Conservation (phyloP, 73 alveolate genomes). For the Paramecium primaurelia region DNA sequence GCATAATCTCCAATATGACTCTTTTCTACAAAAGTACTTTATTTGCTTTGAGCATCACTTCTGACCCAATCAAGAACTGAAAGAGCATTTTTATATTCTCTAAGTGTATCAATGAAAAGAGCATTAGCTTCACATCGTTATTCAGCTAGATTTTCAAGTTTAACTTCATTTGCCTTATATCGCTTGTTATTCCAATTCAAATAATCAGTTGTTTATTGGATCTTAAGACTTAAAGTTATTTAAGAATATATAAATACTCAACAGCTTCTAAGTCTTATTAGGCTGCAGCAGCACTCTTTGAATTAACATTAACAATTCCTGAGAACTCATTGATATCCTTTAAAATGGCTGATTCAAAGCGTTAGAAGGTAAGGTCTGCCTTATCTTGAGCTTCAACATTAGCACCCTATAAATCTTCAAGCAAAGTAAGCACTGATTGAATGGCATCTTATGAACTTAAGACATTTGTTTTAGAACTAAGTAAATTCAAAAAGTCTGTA, state of each 20-base stretch:
- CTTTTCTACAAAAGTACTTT: background rate
- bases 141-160: slow-evolving; percentile 31
- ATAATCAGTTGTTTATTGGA: slow-evolving; percentile 28
- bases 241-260: background rate
- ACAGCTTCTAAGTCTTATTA: slow-evolving; percentile 28
- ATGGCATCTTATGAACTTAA: slow-evolving; percentile 12
- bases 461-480: slow-evolving; percentile 33
- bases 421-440: background rate
- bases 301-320: slow-evolving; percentile 42
- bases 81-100: slow-evolving; percentile 45
- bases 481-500: slow-evolving; percentile 18
- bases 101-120: slow-evolving; percentile 33
- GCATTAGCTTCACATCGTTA: slow-evolving; percentile 48
- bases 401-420: slow-evolving; percentile 10
- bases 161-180: slow-evolving; percentile 28
- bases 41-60: slow-evolving; percentile 35
- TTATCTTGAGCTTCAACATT: slow-evolving; percentile 36
- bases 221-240: background rate
- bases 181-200: slow-evolving; percentile 42
- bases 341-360: slow-evolving; percentile 23
- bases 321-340: slow-evolving; percentile 15
- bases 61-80: slow-evolving; percentile 47
- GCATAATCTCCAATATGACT: slow-evolving; percentile 25
- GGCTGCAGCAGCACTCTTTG: slow-evolving; percentile 41
- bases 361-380: slow-evolving; percentile 10